Base-by-base conservation (phyloP, 1,284 basidiomycete genomes). In the Moesziomyces parantarcticus region DNA sequence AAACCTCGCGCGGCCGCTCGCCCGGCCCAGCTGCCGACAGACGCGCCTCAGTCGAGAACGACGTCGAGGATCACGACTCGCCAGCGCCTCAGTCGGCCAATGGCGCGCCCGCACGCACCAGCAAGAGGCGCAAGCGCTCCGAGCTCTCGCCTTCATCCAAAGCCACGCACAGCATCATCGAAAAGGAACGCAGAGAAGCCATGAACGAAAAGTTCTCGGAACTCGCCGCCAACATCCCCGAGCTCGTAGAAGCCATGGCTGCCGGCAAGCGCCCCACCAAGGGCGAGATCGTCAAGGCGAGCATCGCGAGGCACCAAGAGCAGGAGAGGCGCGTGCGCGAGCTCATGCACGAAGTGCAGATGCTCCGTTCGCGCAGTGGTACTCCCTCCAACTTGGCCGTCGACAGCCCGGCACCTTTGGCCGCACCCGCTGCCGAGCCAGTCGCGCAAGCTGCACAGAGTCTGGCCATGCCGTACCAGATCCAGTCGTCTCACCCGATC, bases 251-350 rank as follows among this genome's bases (percentile, higher is more conserved):
- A 25, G 70, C 70, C 14, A 53, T 74, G 14, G 60, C 54, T 2
- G 41, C 65, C 0, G 70, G 70, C 21, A 74, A 68, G 49, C 45
- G 61, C 11, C 70, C 70, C 14, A 74, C 70, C 50, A 74, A 74
- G 50, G 70, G 70, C 25, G 70, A 74, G n/a, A 74, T 74, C 43
- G 70, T 74, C 65, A 74, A 68, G 48, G 70, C 70, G 29, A 65
- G 61, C 54, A 74, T 74, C 22, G 44, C 52, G 7, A 41, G 65
- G 26, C 70, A 74, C 34, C 70, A 64, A 46, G 60, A 68, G 18
- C 70, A 74, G 52, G 70, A 74, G n/a, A 36, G 65, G 22, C 52
- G 64, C 3, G 58, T 74, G 13, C 50, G 58, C 5, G 69, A 72
- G 26, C 51, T 72, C 8, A 50, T 62, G 56, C 49, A 48, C 29